These are phyloP conservation scores for Yamadazyma siamensis DNA, from an alignment of 1,139 yeast species.

Conservation along the genomic window DNA sequence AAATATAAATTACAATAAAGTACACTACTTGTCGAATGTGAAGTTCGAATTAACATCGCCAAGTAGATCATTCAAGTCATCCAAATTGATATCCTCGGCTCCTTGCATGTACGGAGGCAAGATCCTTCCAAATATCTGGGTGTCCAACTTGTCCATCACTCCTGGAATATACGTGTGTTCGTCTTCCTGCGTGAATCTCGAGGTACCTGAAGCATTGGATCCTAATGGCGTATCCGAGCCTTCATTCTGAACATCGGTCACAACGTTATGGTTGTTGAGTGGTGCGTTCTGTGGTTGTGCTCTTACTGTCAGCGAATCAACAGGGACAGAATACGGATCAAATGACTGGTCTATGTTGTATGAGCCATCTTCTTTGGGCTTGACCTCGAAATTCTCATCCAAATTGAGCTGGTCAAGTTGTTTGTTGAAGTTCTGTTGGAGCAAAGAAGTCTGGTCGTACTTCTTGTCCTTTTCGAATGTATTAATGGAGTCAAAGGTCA, in stretches of 20 bases:
- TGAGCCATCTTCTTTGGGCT: too few relatives aligned
- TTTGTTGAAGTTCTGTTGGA: conserved; percentile 8
- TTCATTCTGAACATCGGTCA: too few relatives aligned
- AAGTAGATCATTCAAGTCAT: conserved; percentile 10
- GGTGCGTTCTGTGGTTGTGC: too few relatives aligned
- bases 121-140: conserved; percentile 78
- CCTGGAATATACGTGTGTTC: conserved; percentile 58
- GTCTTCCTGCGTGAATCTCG: conserved; percentile 3
- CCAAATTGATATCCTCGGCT: conserved; percentile 12
- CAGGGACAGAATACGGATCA: too few relatives aligned
- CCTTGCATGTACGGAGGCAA: conserved; percentile 74
- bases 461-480: conserved; percentile 12
- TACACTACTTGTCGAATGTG: neutral
- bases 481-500: conserved; percentile 36
- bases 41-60: conserved; percentile 5
- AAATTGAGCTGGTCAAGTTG: conserved; percentile 5
- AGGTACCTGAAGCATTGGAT: neutral
- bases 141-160: conserved; percentile 77
- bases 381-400: neutral
- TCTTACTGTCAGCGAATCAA: too few relatives aligned
- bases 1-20: neutral
- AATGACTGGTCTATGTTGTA: too few relatives aligned
- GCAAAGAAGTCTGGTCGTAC: conserved; percentile 4
- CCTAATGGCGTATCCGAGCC: neutral
- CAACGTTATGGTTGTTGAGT: too few relatives aligned